phyloP scores from a whole-genome alignment of 805 yeast species.

The Yamadazyma olivae region DNA sequence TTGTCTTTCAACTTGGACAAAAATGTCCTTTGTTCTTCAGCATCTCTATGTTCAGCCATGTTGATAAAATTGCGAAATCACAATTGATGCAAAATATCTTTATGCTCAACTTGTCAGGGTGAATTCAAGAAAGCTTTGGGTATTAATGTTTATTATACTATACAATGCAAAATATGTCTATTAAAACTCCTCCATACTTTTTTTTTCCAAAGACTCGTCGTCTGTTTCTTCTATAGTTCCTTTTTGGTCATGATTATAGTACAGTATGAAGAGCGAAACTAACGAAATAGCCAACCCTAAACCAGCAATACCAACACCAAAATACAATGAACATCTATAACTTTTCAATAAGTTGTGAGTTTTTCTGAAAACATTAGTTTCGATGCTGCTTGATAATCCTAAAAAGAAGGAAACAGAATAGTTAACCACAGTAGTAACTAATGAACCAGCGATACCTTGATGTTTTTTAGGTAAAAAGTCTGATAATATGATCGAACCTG shows the following conservation, averaged over 20 bases:
- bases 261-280: constrained; percentile 19
- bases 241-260: not conserved
- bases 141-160: too few species aligned
- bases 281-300: constrained; percentile 35
- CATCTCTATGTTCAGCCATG: constrained; percentile 7
- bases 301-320: constrained; percentile 60
- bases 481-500: constrained; percentile 62
- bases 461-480: constrained; percentile 57
- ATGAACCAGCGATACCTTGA: constrained; percentile 78
- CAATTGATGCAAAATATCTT: not conserved
- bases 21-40: constrained; percentile 18
- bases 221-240: too few species aligned
- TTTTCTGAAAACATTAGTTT: constrained; percentile 22
- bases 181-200: too few species aligned
- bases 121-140: not conserved
- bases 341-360: constrained; percentile 30
- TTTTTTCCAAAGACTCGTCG: too few species aligned
- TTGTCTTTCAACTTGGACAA: constrained; percentile 35
- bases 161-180: too few species aligned
- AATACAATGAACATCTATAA: constrained; percentile 55
- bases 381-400: constrained; percentile 71
- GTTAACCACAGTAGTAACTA: constrained; percentile 67
- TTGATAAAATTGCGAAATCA: not conserved
- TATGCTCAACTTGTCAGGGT: not conserved
- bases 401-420: constrained; percentile 70